Evolutionary conservation across 2,329 filamentous ascomycete species (phyloP), one percentile per base, ranked within the genome.

Genomic region (Shiraia sp.): DNA sequence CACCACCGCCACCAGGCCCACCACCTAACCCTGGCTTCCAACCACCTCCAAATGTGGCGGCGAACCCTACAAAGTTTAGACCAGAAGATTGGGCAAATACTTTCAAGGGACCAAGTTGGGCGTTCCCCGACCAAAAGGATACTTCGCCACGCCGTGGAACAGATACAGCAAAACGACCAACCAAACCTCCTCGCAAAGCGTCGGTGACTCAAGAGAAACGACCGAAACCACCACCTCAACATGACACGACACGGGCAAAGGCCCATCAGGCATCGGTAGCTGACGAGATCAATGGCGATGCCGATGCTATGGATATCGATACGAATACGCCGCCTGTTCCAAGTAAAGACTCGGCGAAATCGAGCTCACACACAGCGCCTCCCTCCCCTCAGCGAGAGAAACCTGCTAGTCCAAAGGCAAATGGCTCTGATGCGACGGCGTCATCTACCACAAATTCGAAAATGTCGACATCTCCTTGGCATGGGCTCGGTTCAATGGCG

Each of bases 241-340:
- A 50, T 10, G 56, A 57, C 12, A 36, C 56, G 5, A 54, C 59
- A 12, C 59, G 53, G n/a, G 52, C 59, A 16, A 61, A 57, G 24
- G 60, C 57, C 38, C 59, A 59, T 30, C 65, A 66, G 34, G 57
- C 63, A 10, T 62, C 57, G 34, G 62, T 61, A 36, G 61, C 66
- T 37, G 64, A 64, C 25, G 40, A 44, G 7, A 38, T 24, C 1
- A 57, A 48, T 26, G 56, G 51, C 17, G 62, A 60, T 40, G 61
- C 49, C 4, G 71, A 76, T 51, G 71, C 72, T 0, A 77, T 77
- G 75, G 75, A 77, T 34, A 75, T 77, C 24, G 74, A 77, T 45
- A 59, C 66, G 1, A 56, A 63, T 13, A 45, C 69, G 55, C 44
- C 68, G 44, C 41, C 59, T 6, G 32, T 48, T 2, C 42, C 38